A percentile compares a stretch with the other conserved stretches of the same genome.
Evolutionary conservation across 805 yeast genomes (phyloP).

Genomic region (Saccharomycopsis oosterbeekiorum): DNA sequence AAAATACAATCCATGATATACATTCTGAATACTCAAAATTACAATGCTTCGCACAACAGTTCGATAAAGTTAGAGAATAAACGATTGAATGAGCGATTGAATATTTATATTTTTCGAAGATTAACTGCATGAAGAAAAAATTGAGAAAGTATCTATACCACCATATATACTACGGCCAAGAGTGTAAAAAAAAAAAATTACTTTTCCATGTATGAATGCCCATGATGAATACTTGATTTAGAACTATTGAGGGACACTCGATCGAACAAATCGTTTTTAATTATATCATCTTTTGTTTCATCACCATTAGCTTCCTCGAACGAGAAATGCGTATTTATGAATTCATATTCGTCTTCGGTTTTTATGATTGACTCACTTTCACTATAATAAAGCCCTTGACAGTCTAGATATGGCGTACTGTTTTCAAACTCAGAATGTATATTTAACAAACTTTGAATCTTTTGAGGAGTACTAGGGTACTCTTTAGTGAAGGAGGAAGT

Average conservation of each 20-base stretch:
- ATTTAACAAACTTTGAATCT: neutral
- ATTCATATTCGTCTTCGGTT: neutral
- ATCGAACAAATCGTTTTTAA: neutral
- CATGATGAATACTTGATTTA: neutral
- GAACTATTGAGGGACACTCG: neutral
- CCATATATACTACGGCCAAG: too few relatives aligned
- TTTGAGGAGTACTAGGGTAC: neutral
- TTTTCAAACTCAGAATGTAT: neutral
- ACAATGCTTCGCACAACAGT: too few relatives aligned
- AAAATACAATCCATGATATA: too few relatives aligned
- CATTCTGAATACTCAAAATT: too few relatives aligned
- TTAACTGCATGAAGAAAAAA: too few relatives aligned
- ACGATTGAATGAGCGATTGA: too few relatives aligned
- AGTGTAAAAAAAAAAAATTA: neutral
- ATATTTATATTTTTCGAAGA: too few relatives aligned
- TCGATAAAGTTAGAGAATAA: too few relatives aligned
- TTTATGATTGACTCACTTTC: neutral
- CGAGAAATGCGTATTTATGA: neutral
- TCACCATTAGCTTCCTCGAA: neutral
- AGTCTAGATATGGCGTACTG: neutral
- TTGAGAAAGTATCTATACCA: too few relatives aligned
- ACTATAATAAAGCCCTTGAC: neutral
- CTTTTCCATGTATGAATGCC: neutral
- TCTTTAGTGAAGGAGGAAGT: neutral
- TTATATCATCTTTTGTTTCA: neutral